phyloP scores from a whole-genome alignment of 2,329 filamentous ascomycete species.

The Ophiocordyceps sinensis region DNA sequence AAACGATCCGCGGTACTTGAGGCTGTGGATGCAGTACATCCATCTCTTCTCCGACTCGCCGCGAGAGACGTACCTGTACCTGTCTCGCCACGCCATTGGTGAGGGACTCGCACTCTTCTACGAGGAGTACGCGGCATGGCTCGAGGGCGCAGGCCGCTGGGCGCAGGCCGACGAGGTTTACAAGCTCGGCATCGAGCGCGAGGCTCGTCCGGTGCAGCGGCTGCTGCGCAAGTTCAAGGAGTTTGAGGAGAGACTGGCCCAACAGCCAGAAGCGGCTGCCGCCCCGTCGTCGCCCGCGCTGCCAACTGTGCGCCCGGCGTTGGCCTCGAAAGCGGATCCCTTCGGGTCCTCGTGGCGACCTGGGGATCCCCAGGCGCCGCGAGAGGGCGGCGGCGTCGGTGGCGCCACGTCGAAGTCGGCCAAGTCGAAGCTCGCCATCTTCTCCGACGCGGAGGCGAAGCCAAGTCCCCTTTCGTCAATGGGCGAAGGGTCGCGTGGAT shows the following conservation, averaged over 20 bases:
- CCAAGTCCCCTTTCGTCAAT: slow-evolving; percentile 40
- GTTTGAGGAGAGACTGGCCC: slow-evolving; percentile 67
- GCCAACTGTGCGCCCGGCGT: slow-evolving; percentile 65
- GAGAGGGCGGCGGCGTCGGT: slow-evolving; percentile 30
- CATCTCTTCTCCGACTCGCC: slow-evolving; percentile 85
- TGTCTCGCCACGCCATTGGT: slow-evolving; percentile 78
- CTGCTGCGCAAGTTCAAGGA: slow-evolving; percentile 82
- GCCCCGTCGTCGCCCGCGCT: slow-evolving; percentile 79
- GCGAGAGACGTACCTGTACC: slow-evolving; percentile 80
- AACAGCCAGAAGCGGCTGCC: slow-evolving; percentile 42
- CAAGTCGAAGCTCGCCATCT: slow-evolving; percentile 78
- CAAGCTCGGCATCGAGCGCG: slow-evolving; percentile 73
- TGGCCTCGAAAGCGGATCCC: slow-evolving; percentile 76
- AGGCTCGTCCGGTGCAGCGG: slow-evolving; percentile 69
- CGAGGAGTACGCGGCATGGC: slow-evolving; percentile 89
- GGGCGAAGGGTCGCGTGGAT: slow-evolving; percentile 51
- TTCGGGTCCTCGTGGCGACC: slow-evolving; percentile 47
- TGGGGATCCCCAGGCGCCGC: slow-evolving; percentile 52
- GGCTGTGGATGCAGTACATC: slow-evolving; percentile 90
- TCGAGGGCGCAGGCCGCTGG: slow-evolving; percentile 75
- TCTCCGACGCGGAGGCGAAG: slow-evolving; percentile 60
- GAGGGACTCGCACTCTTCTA: slow-evolving; percentile 84
- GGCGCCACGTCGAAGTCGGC: slow-evolving; percentile 45
- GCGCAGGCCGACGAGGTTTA: slow-evolving; percentile 90
- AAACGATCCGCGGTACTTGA: slow-evolving; percentile 87